phyloP scores from a whole-genome alignment of 163 green algal species.

The Volvox carteri region DNA sequence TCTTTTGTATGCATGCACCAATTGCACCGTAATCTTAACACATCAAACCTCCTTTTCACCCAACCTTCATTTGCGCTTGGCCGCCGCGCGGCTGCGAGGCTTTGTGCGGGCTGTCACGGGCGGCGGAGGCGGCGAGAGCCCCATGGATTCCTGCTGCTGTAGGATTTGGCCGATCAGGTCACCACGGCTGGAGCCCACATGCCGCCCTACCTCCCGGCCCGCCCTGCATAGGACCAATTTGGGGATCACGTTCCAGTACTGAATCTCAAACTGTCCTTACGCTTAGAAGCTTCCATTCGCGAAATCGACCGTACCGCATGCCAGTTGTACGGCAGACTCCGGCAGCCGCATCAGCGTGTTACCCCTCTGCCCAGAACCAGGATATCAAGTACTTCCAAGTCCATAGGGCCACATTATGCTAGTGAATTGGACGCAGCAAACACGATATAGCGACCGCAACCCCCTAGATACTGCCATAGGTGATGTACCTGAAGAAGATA shows the following conservation, averaged over 20 bases:
- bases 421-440: no score
- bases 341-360: no score
- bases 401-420: not conserved
- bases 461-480: no score
- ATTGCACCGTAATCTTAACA: no score
- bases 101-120: conserved; percentile 13
- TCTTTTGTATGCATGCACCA: no score
- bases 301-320: no score
- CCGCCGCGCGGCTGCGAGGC: conserved; percentile 12
- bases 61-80: conserved; percentile 25
- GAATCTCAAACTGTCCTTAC: not conserved
- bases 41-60: no score
- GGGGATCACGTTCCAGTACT: not conserved
- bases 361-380: no score
- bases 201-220: conserved; percentile 79
- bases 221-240: conserved; percentile 26
- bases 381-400: not conserved
- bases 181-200: conserved; percentile 83
- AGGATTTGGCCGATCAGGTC: conserved; percentile 94
- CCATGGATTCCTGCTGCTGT: conserved; percentile 75
- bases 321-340: no score
- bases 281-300: no score
- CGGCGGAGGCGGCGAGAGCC: conserved; percentile 75
- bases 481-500: conserved; percentile 88
- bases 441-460: no score